Evolutionary conservation across 2,329 filamentous ascomycete genomes (phyloP), one percentile per base, ranked within the genome.

Genomic region (Claviceps africana): DNA sequence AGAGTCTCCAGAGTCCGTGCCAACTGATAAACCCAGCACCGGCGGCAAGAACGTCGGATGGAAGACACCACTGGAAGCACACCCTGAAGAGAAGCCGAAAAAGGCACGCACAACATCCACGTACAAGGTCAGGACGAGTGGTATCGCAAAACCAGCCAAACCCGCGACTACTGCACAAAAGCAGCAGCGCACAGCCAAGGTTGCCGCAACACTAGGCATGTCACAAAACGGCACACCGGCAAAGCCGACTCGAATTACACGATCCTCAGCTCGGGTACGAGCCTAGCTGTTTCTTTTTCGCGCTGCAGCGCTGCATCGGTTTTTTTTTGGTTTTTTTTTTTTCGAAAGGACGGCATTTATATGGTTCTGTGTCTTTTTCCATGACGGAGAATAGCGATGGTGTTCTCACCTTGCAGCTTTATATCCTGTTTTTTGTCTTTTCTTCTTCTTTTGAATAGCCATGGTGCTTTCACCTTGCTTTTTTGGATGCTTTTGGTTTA

Each of bases 181-280:
- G 37, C 60, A 63, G 56, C 61, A 62, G 55, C 60, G 59, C 45
- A 53, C 59, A 10, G 52, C 60, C 47, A 61, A 61, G 54, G 55
- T 64, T 45, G 64, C 66, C 2, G 61, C 64, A 48, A 60, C 57
- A 35, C 55, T 68, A 52, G 65, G 64, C 46, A 66, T 64, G 63
- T 61, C 60, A 39, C 58, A 58, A 30, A 68, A 66, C 30, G 64
- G 65, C 44, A 67, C 66, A 8, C 66, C 66, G 5, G 64, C 61
- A 30, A 67, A 64, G 51, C 59, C 63, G 22, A 58, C 56, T 47
- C 60, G 65, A 25, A 55, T 64, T 48, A 67, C 65, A 35, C 62
- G 65, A 37, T 59, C 65, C 25, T 55, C 61, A 9, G 42, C 53
- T 33, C 51, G 53, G 21, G 47, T 28, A 22, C 50, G 48, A 50